Base-by-base conservation (phyloP, 1,139 yeast genomes). In the Tardiomyces digboiensis region DNA sequence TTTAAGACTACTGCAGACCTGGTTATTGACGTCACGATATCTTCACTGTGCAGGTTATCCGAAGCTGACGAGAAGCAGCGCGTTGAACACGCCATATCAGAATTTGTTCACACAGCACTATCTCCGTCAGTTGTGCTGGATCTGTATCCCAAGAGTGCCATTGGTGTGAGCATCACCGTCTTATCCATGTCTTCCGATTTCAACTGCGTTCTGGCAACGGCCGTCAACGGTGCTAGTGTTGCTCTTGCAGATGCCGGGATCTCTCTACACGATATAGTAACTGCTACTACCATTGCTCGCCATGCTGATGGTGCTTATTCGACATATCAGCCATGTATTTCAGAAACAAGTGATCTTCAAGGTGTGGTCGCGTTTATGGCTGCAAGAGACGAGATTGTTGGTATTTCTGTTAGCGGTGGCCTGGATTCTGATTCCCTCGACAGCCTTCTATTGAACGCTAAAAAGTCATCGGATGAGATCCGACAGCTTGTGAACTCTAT, bases 61-160 rank as follows among this genome's bases (percentile, higher is more conserved):
- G 48, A 48, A 43, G 63, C 66, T 46, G 65, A 21, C 37, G 14
- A 45, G 38, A 21, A 39, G 46, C 39, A 39, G 42, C 42, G 20
- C 45, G 38, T 42, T 50, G 47, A 26, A 50, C 54, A 6, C 60
- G 29, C 59, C 73, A 43, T 66, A 65, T 44, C 64, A 79, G 16
- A 69, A 79, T 12, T 66, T 78, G 7, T 80, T 74, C 54, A 66
- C 82, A 19, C 83, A 2, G 70, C 84, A 38, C 62, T 81, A 38
- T 66, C 75, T 39, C 80, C 86, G 10, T 66, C 82, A 1, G 74
- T 91, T 3, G 64, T 84, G 38, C 68, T 87, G 41, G 77, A 77
- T 16, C 78, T 80, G 49, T 89, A 89, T 60, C 97, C 97, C 5
- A 91, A 91, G 62, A 84, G 95, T 8, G 79, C 89, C 20, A 85